These are phyloP conservation scores for Saccharomycopsis selenospora DNA, from an alignment of 805 yeast genomes.

Conservation along the genomic window DNA sequence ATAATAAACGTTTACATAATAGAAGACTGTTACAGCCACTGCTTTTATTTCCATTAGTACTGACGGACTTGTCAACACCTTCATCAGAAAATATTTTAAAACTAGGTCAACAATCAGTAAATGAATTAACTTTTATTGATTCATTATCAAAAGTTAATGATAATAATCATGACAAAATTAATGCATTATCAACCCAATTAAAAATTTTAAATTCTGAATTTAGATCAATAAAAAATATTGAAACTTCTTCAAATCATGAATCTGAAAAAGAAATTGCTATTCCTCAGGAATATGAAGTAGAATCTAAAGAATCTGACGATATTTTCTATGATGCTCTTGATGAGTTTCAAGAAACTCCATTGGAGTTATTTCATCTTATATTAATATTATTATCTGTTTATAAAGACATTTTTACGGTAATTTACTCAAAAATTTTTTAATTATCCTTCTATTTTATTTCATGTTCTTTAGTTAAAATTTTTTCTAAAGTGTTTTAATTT, in stretches of 20 bases:
- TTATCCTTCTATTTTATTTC: no score
- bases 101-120: constrained; percentile 5
- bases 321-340: neutral
- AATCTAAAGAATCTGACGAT: neutral
- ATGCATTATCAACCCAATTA: constrained; percentile 5
- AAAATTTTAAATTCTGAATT: constrained; percentile 4
- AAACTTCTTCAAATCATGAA: neutral
- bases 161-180: neutral
- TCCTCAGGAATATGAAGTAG: neutral
- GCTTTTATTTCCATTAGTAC: neutral
- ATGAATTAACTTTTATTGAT: constrained; percentile 6
- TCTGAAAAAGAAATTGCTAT: no score
- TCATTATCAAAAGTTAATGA: neutral
- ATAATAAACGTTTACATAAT: neutral
- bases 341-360: neutral
- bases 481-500: no score
- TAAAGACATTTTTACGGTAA: constrained; percentile 4
- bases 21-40: neutral
- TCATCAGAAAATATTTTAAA: neutral
- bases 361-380: neutral
- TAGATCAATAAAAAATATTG: constrained; percentile 1
- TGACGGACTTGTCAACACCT: neutral
- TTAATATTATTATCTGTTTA: neutral
- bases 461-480: no score
- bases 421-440: constrained; percentile 1